Evolutionary conservation across 1,139 yeast genomes (phyloP), one percentile per base, ranked within the genome.

Genomic region (Pneumocystis canis): DNA sequence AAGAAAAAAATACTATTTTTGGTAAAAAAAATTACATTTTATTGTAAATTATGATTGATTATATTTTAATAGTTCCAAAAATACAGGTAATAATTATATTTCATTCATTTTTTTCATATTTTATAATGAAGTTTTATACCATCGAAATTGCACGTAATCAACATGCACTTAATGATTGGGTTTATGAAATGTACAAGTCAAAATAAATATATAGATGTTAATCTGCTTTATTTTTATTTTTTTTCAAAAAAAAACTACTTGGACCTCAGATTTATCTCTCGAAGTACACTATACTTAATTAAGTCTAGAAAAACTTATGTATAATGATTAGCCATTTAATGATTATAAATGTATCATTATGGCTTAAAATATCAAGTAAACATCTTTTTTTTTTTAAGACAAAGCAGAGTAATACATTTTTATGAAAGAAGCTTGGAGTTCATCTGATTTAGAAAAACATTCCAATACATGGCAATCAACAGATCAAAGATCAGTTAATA

Each of bases 121-220:
- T 90, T 65, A 83, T 97, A 77, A 82, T 89, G 72, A 97, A 92
- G 77, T 92, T 94, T 73, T 87, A 90, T 70, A 97, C 97, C 63
- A 81, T 89, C 71, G 99, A 92, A 77, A 87, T 92, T 68, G 89
- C 89, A 67, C 85, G 99, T 81, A 94, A 94, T 77, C 86, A 84
- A 75, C 80, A 81, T 68, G 95, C 96, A 56, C 80, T 88, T 72
- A 94, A 92, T 75, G 97, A 92, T 76, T 92, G 99, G 99, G 80
- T 84, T 66, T 72, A 77, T 60, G 76, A 71, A 70, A 25, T 28
- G 14, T 20, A 41, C 25, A 47, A 47, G 9, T 25, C 54, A n/a
- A 11, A 25, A 2, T 47, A 47, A 25, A 47, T 25, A 65, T 69
- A 41, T 20, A 9, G 6, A 11, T 9, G 14, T 25, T 47, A 25